Evolutionary conservation across 1,284 basidiomycete species (phyloP).

Genomic region (Trametes pubescens): DNA sequence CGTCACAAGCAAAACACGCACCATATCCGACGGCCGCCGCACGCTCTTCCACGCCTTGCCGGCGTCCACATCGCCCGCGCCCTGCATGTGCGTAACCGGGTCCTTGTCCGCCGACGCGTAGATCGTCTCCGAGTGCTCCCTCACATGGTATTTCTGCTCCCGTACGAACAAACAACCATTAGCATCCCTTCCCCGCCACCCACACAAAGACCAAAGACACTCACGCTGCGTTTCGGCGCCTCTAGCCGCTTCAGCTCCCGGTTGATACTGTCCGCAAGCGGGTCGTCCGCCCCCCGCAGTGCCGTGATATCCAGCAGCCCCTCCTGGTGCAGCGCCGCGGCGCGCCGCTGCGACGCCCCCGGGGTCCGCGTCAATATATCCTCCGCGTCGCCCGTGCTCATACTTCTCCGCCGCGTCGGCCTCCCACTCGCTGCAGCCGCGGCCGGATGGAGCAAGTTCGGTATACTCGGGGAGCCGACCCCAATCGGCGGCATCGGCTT

Average conservation of each 20-base stretch:
- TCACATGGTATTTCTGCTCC: conserved; percentile 63
- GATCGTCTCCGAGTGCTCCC: conserved; percentile 77
- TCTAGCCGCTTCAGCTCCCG: conserved; percentile 70
- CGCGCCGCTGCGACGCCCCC: conserved; percentile 42
- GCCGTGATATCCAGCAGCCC: conserved; percentile 52
- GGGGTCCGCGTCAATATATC: conserved; percentile 43
- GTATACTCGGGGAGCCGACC: neutral
- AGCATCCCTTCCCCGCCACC: conserved; percentile 5
- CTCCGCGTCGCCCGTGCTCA: conserved; percentile 76
- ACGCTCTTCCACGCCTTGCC: conserved; percentile 91
- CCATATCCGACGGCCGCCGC: conserved; percentile 93
- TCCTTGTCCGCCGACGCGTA: conserved; percentile 81
- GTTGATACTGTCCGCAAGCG: conserved; percentile 71
- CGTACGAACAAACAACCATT: conserved; percentile 1
- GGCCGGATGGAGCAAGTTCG: conserved; percentile 17
- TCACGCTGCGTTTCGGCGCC: conserved; percentile 57
- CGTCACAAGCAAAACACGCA: conserved; percentile 43
- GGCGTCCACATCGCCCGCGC: conserved; percentile 81
- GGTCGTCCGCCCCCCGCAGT: conserved; percentile 55
- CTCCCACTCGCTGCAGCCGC: conserved; percentile 37
- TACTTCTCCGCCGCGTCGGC: conserved; percentile 68
- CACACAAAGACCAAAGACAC: conserved; percentile 32
- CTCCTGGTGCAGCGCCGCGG: conserved; percentile 39
- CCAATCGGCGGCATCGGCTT: conserved; percentile 33
- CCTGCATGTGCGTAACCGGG: conserved; percentile 69